Evolutionary conservation across 1,284 basidiomycete genomes (phyloP), one percentile per base, ranked within the genome.

Genomic region (Leccinum proliferum): DNA sequence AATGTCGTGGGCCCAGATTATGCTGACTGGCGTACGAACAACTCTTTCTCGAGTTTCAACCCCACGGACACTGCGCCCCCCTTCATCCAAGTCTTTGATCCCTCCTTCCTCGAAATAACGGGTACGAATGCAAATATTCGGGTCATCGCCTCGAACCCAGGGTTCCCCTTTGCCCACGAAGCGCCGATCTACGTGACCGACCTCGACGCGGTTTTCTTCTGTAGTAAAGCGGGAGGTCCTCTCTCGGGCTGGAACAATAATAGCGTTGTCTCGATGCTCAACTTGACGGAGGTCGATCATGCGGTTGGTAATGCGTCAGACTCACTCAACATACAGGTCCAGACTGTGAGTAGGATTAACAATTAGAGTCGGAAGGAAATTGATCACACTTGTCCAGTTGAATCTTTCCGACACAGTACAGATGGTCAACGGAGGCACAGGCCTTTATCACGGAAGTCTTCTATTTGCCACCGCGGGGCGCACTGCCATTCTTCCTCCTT

Each of bases 371-470:
- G 21, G 12, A 2, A 25, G 10, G 18, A 34, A 3, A 12, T 12
- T 5, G 1, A 60, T 65, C n/a, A 70, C n/a, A 0, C 1, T 34
- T 14, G 11, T 55, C 56, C 62, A 83, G 82, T 70, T 87, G 57
- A 72, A 78, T 68, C 75, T 87, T 46, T 77, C 85, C 0, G 76
- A 77, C 32, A 70, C 69, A 1, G 67, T 84, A 7, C 79, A 86
- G 70, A 92, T 91, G 83, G 88, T 87, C 10, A 93, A 92, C 69
- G 90, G 90, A 37, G 87, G 84, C 9, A 88, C 86, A 52, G 88
- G 88, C 7, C 88, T 86, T 1, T 88, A 83, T 68, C 80, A 82
- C 37, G 83, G 81, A 32, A 77, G 84, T 61, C 73, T 93, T 4
- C 71, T 92, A 9, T 83, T 93, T 60, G 76, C 85, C 59, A 90